A percentile compares a stretch with the other conserved stretches of the same genome.
phyloP scores from a whole-genome alignment of 805 yeast species.

The Yamadazyma laniorum region DNA sequence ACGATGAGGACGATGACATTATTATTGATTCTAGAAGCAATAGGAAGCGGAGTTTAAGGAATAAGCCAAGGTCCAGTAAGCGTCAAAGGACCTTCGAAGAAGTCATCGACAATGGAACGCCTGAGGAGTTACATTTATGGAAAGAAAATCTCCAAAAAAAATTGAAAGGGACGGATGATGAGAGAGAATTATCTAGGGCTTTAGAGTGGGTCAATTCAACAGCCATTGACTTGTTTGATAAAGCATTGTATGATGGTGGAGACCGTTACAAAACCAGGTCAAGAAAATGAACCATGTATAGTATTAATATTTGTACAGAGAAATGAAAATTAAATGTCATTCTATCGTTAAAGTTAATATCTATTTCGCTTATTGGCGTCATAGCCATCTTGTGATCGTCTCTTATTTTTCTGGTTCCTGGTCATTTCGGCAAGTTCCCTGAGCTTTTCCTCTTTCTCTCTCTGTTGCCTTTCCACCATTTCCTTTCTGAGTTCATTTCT shows the following conservation, averaged over 20 bases:
- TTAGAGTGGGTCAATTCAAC: slow-evolving; percentile 61
- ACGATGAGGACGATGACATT: slow-evolving; percentile 32
- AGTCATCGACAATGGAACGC: slow-evolving; percentile 25
- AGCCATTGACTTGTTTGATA: slow-evolving; percentile 52
- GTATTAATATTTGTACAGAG: neutral
- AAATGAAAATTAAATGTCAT: too few species aligned
- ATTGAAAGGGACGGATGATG: slow-evolving; percentile 32
- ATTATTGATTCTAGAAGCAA: slow-evolving; percentile 22
- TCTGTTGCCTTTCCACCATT: slow-evolving; percentile 24
- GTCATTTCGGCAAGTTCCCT: slow-evolving; percentile 28
- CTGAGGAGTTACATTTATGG: slow-evolving; percentile 24
- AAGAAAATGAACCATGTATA: slow-evolving; percentile 12
- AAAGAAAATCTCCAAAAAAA: slow-evolving; percentile 26
- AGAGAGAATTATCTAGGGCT: slow-evolving; percentile 46
- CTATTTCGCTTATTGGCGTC: neutral
- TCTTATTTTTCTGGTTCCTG: slow-evolving; percentile 13
- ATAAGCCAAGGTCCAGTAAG: slow-evolving; percentile 28
- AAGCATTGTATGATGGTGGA: slow-evolving; percentile 57
- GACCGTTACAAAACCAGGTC: slow-evolving; percentile 23
- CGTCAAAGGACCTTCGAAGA: slow-evolving; percentile 36
- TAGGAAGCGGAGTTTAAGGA: slow-evolving; percentile 31
- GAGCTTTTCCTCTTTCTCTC: slow-evolving; percentile 28
- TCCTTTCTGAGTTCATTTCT: slow-evolving; percentile 28
- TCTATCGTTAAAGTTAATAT: neutral
- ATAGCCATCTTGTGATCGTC: neutral